Evolutionary conservation across 2,329 filamentous ascomycete genomes (phyloP), one percentile per base, ranked within the genome.

Genomic region (Conoideocrella luteorostrata): DNA sequence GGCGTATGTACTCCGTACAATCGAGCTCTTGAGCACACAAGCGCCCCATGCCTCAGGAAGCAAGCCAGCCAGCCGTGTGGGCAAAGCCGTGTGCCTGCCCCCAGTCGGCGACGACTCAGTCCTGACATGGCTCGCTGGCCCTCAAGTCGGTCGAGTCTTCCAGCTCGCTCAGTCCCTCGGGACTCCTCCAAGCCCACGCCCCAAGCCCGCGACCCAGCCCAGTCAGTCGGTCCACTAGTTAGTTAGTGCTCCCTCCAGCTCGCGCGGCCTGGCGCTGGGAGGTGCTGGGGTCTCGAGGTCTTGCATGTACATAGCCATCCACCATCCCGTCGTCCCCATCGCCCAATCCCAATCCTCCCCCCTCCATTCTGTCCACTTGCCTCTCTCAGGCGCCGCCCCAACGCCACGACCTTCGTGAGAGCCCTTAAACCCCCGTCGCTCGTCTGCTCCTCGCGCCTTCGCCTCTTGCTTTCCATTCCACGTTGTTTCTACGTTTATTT

Each of bases 331-430:
- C 30, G 30, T 17, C 29, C 7, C 5, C 29, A 15, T 32, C 30
- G 4, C n/a, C 15, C 30, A 17, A n/a, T n/a, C n/a, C n/a, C n/a
- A n/a, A n/a, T n/a, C n/a, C n/a, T n/a, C n/a, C n/a, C n/a, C 9
- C 11, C 30, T n/a, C 17, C 12, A 17, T 15, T 22, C 10, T 21
- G 28, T 32, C 39, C 24, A 7, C 24, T n/a, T 39, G 40, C 13
- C 28, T 37, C 46, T 47, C 49, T 47, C 32, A 37, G 34, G 41
- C 39, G 40, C 41, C 47, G 29, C 47, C 47, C 46, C 52, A 32
- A 15, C 39, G 39, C 39, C 53, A 52, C 48, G 44, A 50, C 38
- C 37, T 43, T 43, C 36, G 48, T 50, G 55, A 52, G 56, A 56
- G 50, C 53, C 56, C 44, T 37, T 41, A 42, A 41, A 39, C 49